phyloP scores from a whole-genome alignment of 2,329 filamentous ascomycete species.

The Calonectria henricotiae region DNA sequence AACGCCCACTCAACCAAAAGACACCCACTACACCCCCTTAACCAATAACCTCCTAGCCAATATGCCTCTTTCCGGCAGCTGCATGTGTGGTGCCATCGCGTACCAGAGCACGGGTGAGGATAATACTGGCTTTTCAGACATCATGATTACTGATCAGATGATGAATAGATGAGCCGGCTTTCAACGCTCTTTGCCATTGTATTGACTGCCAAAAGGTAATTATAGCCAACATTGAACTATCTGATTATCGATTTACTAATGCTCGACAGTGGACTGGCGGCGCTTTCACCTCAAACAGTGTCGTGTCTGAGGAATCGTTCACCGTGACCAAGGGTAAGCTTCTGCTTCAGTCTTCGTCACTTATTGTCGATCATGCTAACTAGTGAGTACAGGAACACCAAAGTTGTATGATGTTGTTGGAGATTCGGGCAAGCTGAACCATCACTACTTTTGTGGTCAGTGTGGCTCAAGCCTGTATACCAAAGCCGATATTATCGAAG shows the following conservation, averaged over 20 bases:
- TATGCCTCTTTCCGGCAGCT: conserved; percentile 55
- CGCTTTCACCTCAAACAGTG: conserved; percentile 71
- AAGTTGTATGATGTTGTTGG: conserved; percentile 66
- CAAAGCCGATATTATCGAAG: conserved; percentile 69
- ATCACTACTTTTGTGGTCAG: conserved; percentile 70
- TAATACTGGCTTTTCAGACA: background rate
- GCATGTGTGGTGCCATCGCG: conserved; percentile 58
- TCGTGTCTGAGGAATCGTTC: conserved; percentile 66
- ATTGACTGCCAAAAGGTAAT: conserved; percentile 70
- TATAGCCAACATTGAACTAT: background rate
- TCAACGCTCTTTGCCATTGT: conserved; percentile 70
- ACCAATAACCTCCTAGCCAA: conserved; percentile 7
- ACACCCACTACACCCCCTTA: no score
- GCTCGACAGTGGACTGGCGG: conserved; percentile 64
- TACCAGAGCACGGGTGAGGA: conserved; percentile 56
- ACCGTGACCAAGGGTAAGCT: conserved; percentile 65
- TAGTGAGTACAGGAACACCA: conserved; percentile 59
- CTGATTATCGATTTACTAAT: background rate
- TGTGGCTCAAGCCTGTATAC: conserved; percentile 71
- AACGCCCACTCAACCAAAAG: background rate
- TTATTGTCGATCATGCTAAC: fast-evolving
- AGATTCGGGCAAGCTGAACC: conserved; percentile 69
- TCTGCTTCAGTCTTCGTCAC: background rate
- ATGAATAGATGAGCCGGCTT: conserved; percentile 59
- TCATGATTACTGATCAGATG: conserved; percentile 6